Evolutionary conservation across 208 protist genomes (phyloP), one percentile per base, ranked within the genome.

Genomic region (Acanthamoeba culbertsoni): DNA sequence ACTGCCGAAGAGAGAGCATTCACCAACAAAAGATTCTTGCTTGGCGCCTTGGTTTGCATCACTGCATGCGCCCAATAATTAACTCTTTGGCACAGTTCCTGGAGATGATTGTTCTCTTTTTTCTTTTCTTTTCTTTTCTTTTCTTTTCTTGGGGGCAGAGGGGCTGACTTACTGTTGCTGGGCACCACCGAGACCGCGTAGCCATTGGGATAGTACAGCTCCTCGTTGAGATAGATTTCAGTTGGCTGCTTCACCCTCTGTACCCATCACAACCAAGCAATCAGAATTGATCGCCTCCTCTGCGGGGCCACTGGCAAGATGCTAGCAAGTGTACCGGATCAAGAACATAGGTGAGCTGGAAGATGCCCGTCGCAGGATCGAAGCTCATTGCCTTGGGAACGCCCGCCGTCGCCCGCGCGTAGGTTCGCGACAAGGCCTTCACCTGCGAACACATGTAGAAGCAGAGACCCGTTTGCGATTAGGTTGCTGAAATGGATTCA

Each of bases 211-310:
- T 96, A 96, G n/a, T 95, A 53, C 5, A 91, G 28, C 8, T 89
- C 35, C 65, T 96, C 79, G 48, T 96, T 96, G 48, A 96, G 46
- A 63, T 96, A 96, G 46, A 96, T 94, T 43, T 91, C 75, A 14
- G 95, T 96, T 35, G 94, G 95, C 59, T 86, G 26, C 7, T 43
- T 88, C 16, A 96, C 93, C 2, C 37, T 93, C 93, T 94, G 59
- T 10, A 79, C 51, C 7, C 4, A 20, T 0, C 14, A 75, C 37
- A 6, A 20, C 59, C 59, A 37, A 71, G 4, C 12, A 7, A 20
- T 20, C 6, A 71, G 46, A 10, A 18, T 31, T 31, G 46, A n/a
- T 86, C 51, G 12, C 26, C 6, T 75, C 26, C 7, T 7, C 65
- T 75, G 16, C 65, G n/a, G 18, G 6, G 4, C 37, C 65, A 6